Base-by-base conservation (phyloP, 352 stramenopile genomes). In the Globisporangium viniferum region DNA sequence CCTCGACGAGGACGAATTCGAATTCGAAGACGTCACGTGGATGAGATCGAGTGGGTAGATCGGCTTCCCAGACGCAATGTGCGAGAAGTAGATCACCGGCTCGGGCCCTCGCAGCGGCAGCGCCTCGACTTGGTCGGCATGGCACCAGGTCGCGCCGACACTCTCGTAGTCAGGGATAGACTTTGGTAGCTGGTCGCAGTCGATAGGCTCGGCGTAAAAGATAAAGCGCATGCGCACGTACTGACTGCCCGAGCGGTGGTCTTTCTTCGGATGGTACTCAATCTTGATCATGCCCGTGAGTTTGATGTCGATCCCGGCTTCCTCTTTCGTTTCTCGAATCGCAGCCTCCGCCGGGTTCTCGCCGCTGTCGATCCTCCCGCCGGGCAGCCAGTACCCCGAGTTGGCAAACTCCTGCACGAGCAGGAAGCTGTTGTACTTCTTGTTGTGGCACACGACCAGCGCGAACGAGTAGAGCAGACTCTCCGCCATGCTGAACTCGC, bases 91-190 rank as follows among this genome's bases (percentile, higher is more conserved):
- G 1, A 77, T 82, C 54, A 86, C 72, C 2, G 88, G 88, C 54
- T 95, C 88, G 1, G 83, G 84, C 15, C 88, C 88, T 51, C 88
- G 83, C 51, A 95, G 73, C 36, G 86, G 86, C 55, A 95, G 65
- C 33, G 71, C 73, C 3, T 66, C 73, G 33, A 95, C 86, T 62
- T 95, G 83, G 48, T 95, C 84, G 15, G 76, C 83, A 3, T 71
- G 63, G 71, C 84, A 93, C 88, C 88, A 95, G 48, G 86, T 90
- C 18, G 88, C 88, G 6, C 88, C 88, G 14, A 80, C 85, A 55
- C 88, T 95, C 70, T 95, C 88, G 56, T 94, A 95, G 60, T 95
- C 86, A n/a, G 88, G 88, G 61, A 95, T 94, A 5, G 86, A 94
- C 68, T 95, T 95, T 14, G 88, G 88, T 9, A 84, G 76, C 64